Conservation (phyloP, 768 basidiomycete genomes). For the Gautieria morchelliformis region DNA sequence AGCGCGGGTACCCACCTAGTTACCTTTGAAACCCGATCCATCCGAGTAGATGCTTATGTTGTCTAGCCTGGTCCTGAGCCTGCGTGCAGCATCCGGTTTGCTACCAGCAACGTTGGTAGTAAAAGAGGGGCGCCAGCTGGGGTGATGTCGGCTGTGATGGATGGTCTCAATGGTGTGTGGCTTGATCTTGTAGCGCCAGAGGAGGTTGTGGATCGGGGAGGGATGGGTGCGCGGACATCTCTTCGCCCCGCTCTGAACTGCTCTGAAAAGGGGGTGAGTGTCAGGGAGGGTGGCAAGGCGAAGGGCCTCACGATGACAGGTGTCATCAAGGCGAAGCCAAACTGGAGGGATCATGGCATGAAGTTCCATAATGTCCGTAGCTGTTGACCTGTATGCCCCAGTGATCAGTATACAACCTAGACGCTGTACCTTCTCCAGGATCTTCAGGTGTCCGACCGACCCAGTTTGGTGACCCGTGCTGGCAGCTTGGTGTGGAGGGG, state of each 20-base stretch:
- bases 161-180: constrained; percentile 13
- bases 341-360: constrained; percentile 11
- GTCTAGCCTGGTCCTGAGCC: background rate
- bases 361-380: constrained; percentile 9
- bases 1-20: too few species aligned
- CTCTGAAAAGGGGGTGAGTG: constrained; percentile 9
- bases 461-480: background rate
- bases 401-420: constrained; percentile 12
- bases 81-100: background rate
- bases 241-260: background rate
- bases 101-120: background rate
- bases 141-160: background rate
- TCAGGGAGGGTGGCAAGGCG: too few species aligned
- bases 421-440: constrained; percentile 12
- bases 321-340: background rate
- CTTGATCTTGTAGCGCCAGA: constrained; percentile 6
- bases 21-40: constrained; percentile 11
- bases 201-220: constrained; percentile 17
- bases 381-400: constrained; percentile 10
- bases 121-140: constrained; percentile 1
- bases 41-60: constrained; percentile 12
- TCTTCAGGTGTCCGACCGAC: background rate
- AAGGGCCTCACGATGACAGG: too few species aligned
- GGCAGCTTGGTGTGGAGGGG: background rate
- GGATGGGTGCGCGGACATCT: constrained; percentile 3